Conservation (phyloP, 2,329 filamentous ascomycete genomes). For the Verticillium nonalfalfae region DNA sequence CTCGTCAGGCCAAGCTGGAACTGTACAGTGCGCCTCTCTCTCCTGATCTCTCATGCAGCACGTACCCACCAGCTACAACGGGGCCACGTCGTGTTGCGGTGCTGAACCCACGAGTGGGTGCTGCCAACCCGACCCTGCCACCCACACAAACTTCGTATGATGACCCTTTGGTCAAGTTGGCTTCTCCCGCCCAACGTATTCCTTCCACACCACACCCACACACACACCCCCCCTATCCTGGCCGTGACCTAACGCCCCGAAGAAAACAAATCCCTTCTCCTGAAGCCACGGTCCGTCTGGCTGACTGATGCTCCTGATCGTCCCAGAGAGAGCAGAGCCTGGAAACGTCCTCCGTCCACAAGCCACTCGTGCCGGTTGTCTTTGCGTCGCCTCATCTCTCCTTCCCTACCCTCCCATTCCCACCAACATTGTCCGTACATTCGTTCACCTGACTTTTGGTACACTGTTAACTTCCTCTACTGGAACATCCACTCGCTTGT, state of each 20-base stretch:
- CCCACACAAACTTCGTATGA: conserved; percentile 11
- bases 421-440: neutral
- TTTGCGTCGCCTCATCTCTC: neutral
- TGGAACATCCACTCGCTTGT: neutral
- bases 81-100: neutral
- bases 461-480: neutral
- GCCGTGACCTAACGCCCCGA: neutral
- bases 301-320: neutral
- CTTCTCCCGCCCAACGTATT: conserved; percentile 6
- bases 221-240: neutral
- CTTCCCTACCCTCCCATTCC: neutral
- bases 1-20: neutral
- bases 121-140: neutral
- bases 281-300: neutral
- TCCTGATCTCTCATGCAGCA: neutral
- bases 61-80: neutral
- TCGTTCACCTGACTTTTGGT: neutral
- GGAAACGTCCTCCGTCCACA: neutral
- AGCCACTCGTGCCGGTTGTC: neutral
- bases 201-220: no score
- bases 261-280: conserved; percentile 14
- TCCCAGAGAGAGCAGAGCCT: neutral
- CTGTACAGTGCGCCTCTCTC: neutral
- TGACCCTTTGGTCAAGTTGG: neutral
- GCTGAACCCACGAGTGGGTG: neutral